Base-by-base conservation (phyloP, 352 stramenopile species). In the Phytopythium aichiense region DNA sequence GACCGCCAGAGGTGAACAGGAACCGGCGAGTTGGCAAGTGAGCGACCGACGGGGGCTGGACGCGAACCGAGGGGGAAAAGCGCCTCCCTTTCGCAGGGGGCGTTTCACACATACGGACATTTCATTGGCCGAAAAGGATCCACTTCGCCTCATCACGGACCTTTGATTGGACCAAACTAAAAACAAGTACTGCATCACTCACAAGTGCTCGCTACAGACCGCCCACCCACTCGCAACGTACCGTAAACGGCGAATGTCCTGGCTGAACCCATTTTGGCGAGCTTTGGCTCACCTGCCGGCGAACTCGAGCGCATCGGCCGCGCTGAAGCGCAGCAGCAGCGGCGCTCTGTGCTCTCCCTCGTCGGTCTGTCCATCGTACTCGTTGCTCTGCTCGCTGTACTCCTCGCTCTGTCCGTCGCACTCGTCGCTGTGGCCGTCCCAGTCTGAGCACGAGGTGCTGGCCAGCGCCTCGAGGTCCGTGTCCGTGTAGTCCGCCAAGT, bases 11-110 rank as follows among this genome's bases (percentile, higher is more conserved):
- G 46, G 59, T 86, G 69, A 77, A 64, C 75, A 77, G 69, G 69
- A 87, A 76, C 77, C 64, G 66, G 77, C 79, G 81, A 84, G 62
- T 91, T 91, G 59, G 77, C 77, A 82, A 91, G 79, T 89, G 79
- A 76, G 30, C 13, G 65, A 31, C 23, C 40, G 51, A 52, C 35
- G 51, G 54, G 56, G 45, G 31, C n/a, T 22, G 48, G 56, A 51
- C 55, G 45, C 56, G 61, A 58, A 53, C 42, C 58, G 43, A 60
- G 56, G 51, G 50, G 15, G 64, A 64, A 63, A 65, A 49, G 64
- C 56, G 64, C 33, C 33, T 38, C 33, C 33, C 33, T 38, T 7
- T 38, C 33, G 59, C 42, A 46, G 40, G 22, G 50, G 43, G 53
- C 59, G 68, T 76, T 55, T 58, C 46, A 25, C 12, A 4, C 23